A percentile compares a stretch with the other conserved stretches of the same genome.
Evolutionary conservation across 257 asterid genomes (phyloP).

Genomic region (Solanum sejunctum): DNA sequence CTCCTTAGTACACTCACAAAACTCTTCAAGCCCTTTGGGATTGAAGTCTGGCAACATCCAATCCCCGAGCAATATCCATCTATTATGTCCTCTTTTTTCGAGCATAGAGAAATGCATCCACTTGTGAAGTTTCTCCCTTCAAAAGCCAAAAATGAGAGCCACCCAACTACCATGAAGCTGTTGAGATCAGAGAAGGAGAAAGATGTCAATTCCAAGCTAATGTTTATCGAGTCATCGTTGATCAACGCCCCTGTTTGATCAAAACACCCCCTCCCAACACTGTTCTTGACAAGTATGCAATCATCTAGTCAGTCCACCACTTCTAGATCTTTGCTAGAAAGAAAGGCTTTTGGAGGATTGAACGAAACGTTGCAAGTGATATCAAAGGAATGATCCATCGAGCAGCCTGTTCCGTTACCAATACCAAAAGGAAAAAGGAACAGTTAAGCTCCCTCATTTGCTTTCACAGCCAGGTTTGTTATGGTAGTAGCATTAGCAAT

Average conservation of each 20-base stretch:
- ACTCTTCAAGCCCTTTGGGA: neutral
- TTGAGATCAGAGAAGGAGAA: neutral
- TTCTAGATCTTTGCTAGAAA: neutral
- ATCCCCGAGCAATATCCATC: neutral
- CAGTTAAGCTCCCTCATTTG: neutral
- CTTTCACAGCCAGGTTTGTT: neutral
- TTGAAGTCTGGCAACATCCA: neutral
- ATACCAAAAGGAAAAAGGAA: neutral
- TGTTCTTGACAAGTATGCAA: neutral
- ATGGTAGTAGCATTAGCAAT: neutral
- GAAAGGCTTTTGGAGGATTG: neutral
- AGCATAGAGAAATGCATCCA: neutral
- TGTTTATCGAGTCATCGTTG: neutral
- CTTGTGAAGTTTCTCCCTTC: neutral
- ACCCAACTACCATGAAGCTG: neutral
- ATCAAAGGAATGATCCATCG: neutral
- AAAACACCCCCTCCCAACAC: neutral
- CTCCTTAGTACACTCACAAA: neutral
- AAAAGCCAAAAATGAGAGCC: neutral
- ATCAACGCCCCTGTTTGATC: neutral
- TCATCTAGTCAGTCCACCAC: neutral
- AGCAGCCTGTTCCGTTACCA: neutral
- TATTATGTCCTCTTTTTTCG: neutral
- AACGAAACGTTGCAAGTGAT: neutral
- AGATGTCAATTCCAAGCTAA: neutral